Percentiles rank a stretch among this genome's conserved stretches.
Evolutionary conservation across 1,139 yeast genomes (phyloP).

Genomic region (Pneumocystis wakefieldiae): DNA sequence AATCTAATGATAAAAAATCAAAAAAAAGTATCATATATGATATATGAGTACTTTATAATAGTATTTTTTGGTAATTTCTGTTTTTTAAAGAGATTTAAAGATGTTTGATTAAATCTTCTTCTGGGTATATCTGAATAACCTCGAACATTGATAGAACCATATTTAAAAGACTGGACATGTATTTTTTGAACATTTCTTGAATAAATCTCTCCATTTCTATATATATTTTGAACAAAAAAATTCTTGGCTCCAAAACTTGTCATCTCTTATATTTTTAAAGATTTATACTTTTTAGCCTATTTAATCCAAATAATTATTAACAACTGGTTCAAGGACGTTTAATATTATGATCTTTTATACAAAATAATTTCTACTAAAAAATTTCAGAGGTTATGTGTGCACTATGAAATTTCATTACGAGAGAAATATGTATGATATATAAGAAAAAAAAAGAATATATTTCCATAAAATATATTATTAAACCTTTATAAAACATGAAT

Average conservation of each 20-base stretch:
- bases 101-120: neutral
- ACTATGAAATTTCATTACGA: no score
- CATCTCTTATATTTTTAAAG: neutral
- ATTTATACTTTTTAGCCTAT: neutral
- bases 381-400: no score
- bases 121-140: neutral
- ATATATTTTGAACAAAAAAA: neutral
- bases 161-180: neutral
- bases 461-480: no score
- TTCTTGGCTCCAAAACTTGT: neutral
- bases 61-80: neutral
- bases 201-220: neutral
- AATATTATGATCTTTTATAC: no score
- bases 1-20: constrained; percentile 35
- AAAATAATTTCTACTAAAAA: no score
- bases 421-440: no score
- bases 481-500: no score
- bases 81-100: neutral
- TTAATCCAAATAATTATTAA: no score
- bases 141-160: neutral
- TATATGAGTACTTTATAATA: neutral
- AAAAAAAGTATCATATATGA: neutral
- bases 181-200: neutral
- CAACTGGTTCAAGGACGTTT: no score
- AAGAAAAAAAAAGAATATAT: no score